Base-by-base conservation (phyloP, 2,329 filamentous ascomycete genomes). In the Monilinia laxa region DNA sequence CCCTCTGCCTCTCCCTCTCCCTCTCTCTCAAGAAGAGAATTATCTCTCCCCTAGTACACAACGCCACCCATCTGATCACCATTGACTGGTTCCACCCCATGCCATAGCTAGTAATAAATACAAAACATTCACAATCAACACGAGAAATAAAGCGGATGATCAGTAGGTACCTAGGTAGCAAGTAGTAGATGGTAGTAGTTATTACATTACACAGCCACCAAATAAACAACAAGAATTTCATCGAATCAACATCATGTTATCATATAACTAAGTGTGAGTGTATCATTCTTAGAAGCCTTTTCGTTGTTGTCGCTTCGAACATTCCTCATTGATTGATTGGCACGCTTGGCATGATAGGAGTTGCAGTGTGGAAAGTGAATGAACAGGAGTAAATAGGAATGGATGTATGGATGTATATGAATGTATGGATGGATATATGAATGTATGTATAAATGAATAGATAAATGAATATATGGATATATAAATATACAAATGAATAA, bases 271-370 rank as follows among this genome's bases (percentile, higher is more conserved):
- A 35, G 7, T 35, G 5, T 35, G 31, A 35, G 31, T 20, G 11
- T 14, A 20, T 38, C 42, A 45, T 45, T 45, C 42, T 18, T 20
- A n/a, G 20, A 49, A 47, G 57, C 25, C 56, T 47, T 59, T 11
- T 31, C 28, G 7, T 59, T 31, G 7, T 59, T 31, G 7, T 59
- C 25, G 57, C 42, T 38, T 51, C 58, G 9, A 60, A 60, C 45
- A 60, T 60, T 60, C 58, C 57, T 18, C 6, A 38, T 25, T 11
- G 38, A 11, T 47, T 60, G 58, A 51, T 51, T 60, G 57, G 28
- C 57, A 60, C 42, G 57, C 42, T 59, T 60, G 57, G 57, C 42
- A 16, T 23, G 57, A 60, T 23, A 49, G 57, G 57, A 60, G 42
- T 25, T 42, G n/a, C 16, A 18, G 25, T 14, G 18, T 55, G 31